Evolutionary conservation across 192 early-diverging fungal genomes (phyloP), one percentile per base, ranked within the genome.

Genomic region (Pilaira anomala): DNA sequence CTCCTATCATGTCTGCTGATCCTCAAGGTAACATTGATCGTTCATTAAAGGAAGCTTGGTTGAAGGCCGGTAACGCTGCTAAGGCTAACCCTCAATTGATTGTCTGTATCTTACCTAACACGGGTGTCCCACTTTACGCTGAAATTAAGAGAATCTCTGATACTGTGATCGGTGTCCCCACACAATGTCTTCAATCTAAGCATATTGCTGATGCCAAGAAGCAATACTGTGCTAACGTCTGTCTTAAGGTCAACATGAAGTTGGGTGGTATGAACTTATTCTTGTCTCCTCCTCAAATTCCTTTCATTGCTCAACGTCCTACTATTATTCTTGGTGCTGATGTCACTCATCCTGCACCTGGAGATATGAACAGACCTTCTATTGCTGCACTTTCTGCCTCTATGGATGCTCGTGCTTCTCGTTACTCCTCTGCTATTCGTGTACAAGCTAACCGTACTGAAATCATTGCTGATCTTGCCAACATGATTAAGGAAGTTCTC

Each of bases 181-280:
- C 92, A 26, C 95, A 97, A 77, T 97, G 95, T 72, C 85, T 97
- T 62, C 93, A 91, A 64, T 78, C 84, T 14, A 92, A 85, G 69
- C 85, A 95, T 64, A 78, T 91, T 63, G 78, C 82, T 69, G 66
- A 76, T 24, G 78, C 89, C 18, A 94, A 88, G 74, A 69, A 85
- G 41, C 94, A 96, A 76, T 96, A 96, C 80, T 95, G 92, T 66
- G 95, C 95, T 14, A 97, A 97, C 60, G 87, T 97, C 12, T 92
- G 87, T 65, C 76, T 97, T 19, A 97, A 97, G 79, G 83, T 97
- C 59, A 97, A 97, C 72, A 82, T 89, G 26, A 96, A 97, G 78
- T 83, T 97, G 7, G 92, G 94, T 52, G 94, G 94, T 42, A 88
- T 87, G 82, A 95, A 95, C 76, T 80, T 85, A 29, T 85, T 78